Percentiles rank a stretch among this genome's conserved stretches.
These are phyloP conservation scores for Pseudozyma pruni DNA, from an alignment of 1,284 basidiomycete genomes.

Conservation along the genomic window DNA sequence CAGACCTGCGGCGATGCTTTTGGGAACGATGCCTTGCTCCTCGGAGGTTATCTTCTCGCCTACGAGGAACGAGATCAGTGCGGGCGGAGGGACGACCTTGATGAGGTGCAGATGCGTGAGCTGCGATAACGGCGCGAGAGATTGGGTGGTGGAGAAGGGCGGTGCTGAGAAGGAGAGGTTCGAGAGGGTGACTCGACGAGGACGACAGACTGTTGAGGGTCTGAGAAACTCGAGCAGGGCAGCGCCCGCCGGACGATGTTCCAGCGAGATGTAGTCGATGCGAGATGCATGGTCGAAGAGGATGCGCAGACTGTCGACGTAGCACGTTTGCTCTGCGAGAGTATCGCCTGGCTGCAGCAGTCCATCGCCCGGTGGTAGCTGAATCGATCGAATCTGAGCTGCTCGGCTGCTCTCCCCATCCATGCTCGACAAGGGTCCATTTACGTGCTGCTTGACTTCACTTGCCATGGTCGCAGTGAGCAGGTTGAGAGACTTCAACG, in stretches of 20 bases:
- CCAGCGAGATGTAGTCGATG: constrained; percentile 28
- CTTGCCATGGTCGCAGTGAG: constrained; percentile 21
- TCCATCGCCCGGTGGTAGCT: constrained; percentile 35
- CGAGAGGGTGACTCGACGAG: constrained; percentile 33
- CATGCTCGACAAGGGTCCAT: not conserved
- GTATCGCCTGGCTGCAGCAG: constrained; percentile 37
- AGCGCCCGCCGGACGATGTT: constrained; percentile 32
- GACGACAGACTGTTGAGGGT: constrained; percentile 22
- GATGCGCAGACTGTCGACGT: constrained; percentile 25
- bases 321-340: constrained; percentile 29
- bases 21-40: constrained; percentile 28
- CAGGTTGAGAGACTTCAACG: constrained; percentile 21
- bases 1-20: constrained; percentile 19
- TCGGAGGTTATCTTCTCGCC: constrained; percentile 28
- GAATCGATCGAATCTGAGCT: constrained; percentile 14
- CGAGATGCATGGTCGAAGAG: constrained; percentile 29
- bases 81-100: constrained; percentile 40
- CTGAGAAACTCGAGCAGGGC: constrained; percentile 29
- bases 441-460: constrained; percentile 10
- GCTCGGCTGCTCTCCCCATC: not conserved
- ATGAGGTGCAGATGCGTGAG: constrained; percentile 38
- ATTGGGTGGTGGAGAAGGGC: constrained; percentile 25
- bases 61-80: constrained; percentile 34
- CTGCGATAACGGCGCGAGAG: constrained; percentile 30
- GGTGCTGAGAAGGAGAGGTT: constrained; percentile 41